phyloP scores from a whole-genome alignment of 1,284 basidiomycete genomes.

The Malassezia vespertilionis region DNA sequence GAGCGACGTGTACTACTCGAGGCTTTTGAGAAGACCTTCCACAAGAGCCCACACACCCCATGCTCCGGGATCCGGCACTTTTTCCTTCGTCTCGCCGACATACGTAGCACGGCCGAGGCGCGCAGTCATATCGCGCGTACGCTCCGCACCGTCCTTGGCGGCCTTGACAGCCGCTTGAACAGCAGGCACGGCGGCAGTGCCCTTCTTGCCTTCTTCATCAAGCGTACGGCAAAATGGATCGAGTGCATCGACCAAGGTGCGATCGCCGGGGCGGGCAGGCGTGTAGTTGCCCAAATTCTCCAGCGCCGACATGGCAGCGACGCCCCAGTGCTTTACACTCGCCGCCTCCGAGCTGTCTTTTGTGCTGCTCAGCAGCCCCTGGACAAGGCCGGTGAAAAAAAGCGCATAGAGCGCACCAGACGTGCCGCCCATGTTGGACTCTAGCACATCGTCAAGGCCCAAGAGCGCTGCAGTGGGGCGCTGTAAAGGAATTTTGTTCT shows the following conservation, averaged over 20 bases:
- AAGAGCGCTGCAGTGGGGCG: slow-evolving; percentile 37
- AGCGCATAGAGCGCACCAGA: slow-evolving; percentile 53
- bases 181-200: slow-evolving; percentile 26
- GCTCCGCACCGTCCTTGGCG: slow-evolving; percentile 51
- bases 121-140: slow-evolving; percentile 52
- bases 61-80: slow-evolving; percentile 54
- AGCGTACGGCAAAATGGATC: slow-evolving; percentile 51
- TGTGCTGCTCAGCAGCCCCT: slow-evolving; percentile 27
- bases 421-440: slow-evolving; percentile 49
- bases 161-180: slow-evolving; percentile 48
- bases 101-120: slow-evolving; percentile 54
- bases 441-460: slow-evolving; percentile 38
- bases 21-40: slow-evolving; percentile 38
- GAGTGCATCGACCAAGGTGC: slow-evolving; percentile 55
- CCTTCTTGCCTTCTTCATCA: not conserved
- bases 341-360: slow-evolving; percentile 22
- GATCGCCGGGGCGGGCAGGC: slow-evolving; percentile 54
- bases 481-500: slow-evolving; percentile 34
- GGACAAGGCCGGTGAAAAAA: slow-evolving; percentile 52
- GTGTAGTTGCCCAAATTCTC: slow-evolving; percentile 50
- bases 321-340: slow-evolving; percentile 33
- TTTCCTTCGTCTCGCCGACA: slow-evolving; percentile 47
- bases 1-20: slow-evolving; percentile 12
- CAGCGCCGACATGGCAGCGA: slow-evolving; percentile 32
- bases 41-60: slow-evolving; percentile 52